Evolutionary conservation across 768 basidiomycete species (phyloP).

Genomic region (Pleurotus djamor): DNA sequence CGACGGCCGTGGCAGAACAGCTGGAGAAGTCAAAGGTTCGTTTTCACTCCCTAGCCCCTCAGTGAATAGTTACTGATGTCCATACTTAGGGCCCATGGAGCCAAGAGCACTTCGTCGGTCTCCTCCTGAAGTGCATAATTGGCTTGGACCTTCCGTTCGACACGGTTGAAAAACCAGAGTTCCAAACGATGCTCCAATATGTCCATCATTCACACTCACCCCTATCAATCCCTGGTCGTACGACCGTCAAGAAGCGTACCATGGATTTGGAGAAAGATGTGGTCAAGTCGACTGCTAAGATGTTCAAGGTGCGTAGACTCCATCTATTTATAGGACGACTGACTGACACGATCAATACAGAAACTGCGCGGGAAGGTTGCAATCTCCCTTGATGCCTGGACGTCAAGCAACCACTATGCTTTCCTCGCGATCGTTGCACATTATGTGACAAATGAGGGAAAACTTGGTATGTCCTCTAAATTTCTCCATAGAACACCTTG

Average conservation of each 20-base stretch:
- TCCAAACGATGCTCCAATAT: conserved; percentile 14
- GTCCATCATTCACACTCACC: conserved; percentile 6
- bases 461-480: conserved; percentile 12
- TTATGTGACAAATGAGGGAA: conserved; percentile 16
- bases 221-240: conserved; percentile 8
- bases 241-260: conserved; percentile 11
- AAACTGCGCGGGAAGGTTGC: conserved; percentile 13
- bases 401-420: conserved; percentile 22
- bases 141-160: conserved; percentile 18
- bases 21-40: background rate
- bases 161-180: conserved; percentile 16
- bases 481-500: background rate
- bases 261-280: conserved; percentile 15
- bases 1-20: background rate
- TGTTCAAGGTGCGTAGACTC: conserved; percentile 11
- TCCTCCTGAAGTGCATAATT: conserved; percentile 15
- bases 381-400: conserved; percentile 21
- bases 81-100: conserved; percentile 12
- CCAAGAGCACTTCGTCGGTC: conserved; percentile 14
- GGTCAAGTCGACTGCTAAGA: conserved; percentile 6
- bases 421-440: conserved; percentile 22
- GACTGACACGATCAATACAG: conserved; percentile 6
- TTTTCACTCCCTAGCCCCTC: background rate
- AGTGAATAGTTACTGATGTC: background rate
- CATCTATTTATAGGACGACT: background rate